Percentiles rank a stretch among this genome's conserved stretches.
Conservation (phyloP, 352 stramenopile genomes). For the Globisporangium middletonii region DNA sequence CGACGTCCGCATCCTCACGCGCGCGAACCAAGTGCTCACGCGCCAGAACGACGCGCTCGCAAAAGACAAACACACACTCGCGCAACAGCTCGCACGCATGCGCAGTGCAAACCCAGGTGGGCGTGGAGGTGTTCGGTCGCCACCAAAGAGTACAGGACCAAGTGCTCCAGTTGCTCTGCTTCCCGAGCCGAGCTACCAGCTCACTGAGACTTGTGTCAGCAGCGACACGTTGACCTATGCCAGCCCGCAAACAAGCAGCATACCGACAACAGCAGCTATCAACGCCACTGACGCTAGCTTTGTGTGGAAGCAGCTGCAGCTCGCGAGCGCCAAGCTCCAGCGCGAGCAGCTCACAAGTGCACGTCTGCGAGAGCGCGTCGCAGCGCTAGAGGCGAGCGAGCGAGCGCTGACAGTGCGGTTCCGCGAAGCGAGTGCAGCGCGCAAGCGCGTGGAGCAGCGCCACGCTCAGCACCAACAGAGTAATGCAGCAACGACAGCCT, state of each 20-base stretch:
- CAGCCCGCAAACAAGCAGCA: too few species aligned
- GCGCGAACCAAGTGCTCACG: neutral
- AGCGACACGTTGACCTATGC: neutral
- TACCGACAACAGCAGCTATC: neutral
- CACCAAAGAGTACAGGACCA: too few species aligned
- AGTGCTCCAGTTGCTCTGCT: too few species aligned
- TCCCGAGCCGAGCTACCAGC: too few species aligned
- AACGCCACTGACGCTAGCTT: neutral
- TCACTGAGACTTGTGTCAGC: neutral
- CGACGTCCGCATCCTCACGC: constrained; percentile 9
- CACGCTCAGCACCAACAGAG: neutral
- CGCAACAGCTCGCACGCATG: constrained; percentile 14
- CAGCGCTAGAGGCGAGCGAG: constrained; percentile 4
- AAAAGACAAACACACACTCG: constrained; percentile 12
- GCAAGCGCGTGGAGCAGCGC: constrained; percentile 6
- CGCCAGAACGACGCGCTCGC: constrained; percentile 6
- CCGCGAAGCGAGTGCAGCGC: constrained; percentile 4
- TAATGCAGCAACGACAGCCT: neutral
- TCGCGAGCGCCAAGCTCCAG: constrained; percentile 3
- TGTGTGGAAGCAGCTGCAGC: constrained; percentile 8
- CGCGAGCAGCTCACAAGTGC: neutral
- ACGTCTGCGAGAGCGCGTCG: constrained; percentile 9
- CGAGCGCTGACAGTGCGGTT: constrained; percentile 8
- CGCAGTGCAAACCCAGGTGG: constrained; percentile 8
- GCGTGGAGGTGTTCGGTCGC: neutral